phyloP scores from a whole-genome alignment of 1,284 basidiomycete species.

The Pisolithus thermaeus region DNA sequence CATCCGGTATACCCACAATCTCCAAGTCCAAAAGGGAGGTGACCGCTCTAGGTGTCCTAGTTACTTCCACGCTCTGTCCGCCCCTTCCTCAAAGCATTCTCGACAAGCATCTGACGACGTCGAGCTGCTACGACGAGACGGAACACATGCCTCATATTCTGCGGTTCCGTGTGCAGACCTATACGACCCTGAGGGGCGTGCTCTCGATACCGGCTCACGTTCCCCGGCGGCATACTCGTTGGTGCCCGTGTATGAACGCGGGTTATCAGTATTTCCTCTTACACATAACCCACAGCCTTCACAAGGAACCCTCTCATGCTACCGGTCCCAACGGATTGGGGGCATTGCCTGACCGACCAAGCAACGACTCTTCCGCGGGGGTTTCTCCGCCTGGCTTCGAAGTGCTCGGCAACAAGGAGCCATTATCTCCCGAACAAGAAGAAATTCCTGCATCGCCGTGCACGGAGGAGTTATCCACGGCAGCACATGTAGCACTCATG shows the following conservation, averaged over 20 bases:
- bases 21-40: constrained; percentile 44
- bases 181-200: constrained; percentile 12
- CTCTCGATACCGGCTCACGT: constrained; percentile 19
- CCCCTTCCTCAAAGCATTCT: constrained; percentile 13
- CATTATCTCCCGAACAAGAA: constrained; percentile 8
- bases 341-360: constrained; percentile 27
- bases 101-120: constrained; percentile 26
- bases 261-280: constrained; percentile 5
- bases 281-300: constrained; percentile 5
- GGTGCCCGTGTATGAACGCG: constrained; percentile 18
- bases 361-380: neutral
- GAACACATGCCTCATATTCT: neutral
- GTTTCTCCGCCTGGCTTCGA: neutral
- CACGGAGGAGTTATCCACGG: constrained; percentile 22
- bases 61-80: constrained; percentile 27
- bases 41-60: constrained; percentile 27
- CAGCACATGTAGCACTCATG: constrained; percentile 25
- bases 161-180: constrained; percentile 6
- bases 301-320: constrained; percentile 7
- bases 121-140: constrained; percentile 21
- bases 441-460: constrained; percentile 15
- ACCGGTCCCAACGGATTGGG: constrained; percentile 17
- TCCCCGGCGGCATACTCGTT: constrained; percentile 14
- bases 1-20: constrained; percentile 53
- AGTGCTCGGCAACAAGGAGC: neutral